Evolutionary conservation across 306 rosid genomes (phyloP).

Genomic region (Vachellia pachyceras): DNA sequence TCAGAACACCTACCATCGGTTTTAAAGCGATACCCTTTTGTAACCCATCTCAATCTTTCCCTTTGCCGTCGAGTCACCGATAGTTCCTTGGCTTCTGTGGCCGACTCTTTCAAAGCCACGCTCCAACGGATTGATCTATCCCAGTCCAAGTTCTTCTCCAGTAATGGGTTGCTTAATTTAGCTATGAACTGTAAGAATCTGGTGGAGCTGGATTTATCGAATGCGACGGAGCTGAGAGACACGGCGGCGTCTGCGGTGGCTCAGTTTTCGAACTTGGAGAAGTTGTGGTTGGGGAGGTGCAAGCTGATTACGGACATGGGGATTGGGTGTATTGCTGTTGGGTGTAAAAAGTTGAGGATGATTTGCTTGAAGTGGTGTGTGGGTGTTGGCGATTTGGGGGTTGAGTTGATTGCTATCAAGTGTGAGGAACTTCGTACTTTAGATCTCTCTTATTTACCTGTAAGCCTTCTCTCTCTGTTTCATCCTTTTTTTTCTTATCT

Average conservation of each 20-base stretch:
- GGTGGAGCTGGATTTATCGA: slow-evolving; percentile 82
- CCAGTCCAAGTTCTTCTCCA: slow-evolving; percentile 66
- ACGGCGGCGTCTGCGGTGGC: slow-evolving; percentile 67
- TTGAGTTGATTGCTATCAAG: slow-evolving; percentile 81
- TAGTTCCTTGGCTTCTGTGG: slow-evolving; percentile 37
- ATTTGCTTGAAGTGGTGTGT: slow-evolving; percentile 88
- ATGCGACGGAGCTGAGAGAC: slow-evolving; percentile 78
- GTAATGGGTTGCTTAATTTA: slow-evolving; percentile 56
- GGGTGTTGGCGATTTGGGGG: slow-evolving; percentile 83
- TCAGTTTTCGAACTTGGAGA: slow-evolving; percentile 73
- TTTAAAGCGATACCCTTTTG: slow-evolving; percentile 54
- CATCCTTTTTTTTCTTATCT: background rate
- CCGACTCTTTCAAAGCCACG: slow-evolving; percentile 49
- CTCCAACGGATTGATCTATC: slow-evolving; percentile 76
- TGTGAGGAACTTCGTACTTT: slow-evolving; percentile 68
- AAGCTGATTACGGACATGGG: slow-evolving; percentile 85
- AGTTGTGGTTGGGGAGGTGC: slow-evolving; percentile 79
- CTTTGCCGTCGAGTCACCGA: slow-evolving; percentile 75
- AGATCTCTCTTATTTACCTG: slow-evolving; percentile 93
- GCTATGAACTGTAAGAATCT: slow-evolving; percentile 53
- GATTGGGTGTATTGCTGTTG: slow-evolving; percentile 91
- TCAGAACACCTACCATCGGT: slow-evolving; percentile 59
- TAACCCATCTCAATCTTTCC: slow-evolving; percentile 63
- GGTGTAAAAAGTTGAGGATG: slow-evolving; percentile 73
- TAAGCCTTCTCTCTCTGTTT: slow-evolving; percentile 32